Evolutionary conservation across 768 basidiomycete genomes (phyloP).

Genomic region (Suillus plorans): DNA sequence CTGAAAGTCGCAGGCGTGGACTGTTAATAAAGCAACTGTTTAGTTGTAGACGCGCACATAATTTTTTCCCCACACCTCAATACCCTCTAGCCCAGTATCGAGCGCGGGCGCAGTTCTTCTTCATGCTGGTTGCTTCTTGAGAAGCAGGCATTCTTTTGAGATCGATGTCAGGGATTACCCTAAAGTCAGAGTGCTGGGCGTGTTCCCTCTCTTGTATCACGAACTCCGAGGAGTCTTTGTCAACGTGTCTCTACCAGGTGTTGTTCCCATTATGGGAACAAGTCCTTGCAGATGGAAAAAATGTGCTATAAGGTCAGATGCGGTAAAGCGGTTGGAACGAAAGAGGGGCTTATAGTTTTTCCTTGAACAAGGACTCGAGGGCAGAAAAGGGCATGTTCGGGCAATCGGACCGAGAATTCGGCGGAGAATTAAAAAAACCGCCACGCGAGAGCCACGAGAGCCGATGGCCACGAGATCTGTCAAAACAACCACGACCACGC

Average conservation of each 20-base stretch:
- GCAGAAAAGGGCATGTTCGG: neutral
- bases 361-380: neutral
- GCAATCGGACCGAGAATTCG: constrained; percentile 12
- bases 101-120: neutral
- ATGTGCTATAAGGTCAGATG: neutral
- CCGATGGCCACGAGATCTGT: constrained; percentile 26
- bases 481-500: constrained; percentile 30
- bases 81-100: neutral
- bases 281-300: neutral
- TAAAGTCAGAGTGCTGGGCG: neutral
- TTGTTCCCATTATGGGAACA: neutral
- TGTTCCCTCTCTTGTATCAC: neutral
- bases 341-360: constrained; percentile 3
- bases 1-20: neutral
- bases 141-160: neutral
- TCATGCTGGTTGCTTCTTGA: neutral
- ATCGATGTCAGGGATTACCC: constrained; percentile 1
- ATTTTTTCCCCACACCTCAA: neutral
- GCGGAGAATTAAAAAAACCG: constrained; percentile 21
- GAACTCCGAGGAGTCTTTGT: neutral
- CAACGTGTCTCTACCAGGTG: neutral
- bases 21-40: neutral
- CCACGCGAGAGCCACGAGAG: constrained; percentile 37
- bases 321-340: neutral
- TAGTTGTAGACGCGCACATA: neutral